Conservation (phyloP, 306 rosid species). For the Vigna unguiculata region DNA sequence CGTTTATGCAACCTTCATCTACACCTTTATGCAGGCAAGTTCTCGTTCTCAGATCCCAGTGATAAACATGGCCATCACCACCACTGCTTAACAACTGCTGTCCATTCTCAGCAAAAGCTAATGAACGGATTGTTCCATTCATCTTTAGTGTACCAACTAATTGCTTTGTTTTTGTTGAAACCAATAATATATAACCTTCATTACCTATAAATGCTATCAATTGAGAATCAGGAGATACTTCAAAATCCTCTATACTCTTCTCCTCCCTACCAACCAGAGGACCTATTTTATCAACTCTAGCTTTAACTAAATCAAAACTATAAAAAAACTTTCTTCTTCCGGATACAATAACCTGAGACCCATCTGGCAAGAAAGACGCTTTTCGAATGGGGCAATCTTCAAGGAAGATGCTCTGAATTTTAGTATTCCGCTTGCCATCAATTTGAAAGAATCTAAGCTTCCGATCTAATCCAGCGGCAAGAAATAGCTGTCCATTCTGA, state of each 20-base stretch:
- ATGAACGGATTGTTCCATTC: conserved; percentile 84
- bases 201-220: conserved; percentile 86
- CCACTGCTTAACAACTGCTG: conserved; percentile 76
- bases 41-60: conserved; percentile 92
- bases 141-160: conserved; percentile 85
- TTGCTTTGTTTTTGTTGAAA: conserved; percentile 84
- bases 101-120: conserved; percentile 84
- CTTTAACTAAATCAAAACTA: conserved; percentile 81
- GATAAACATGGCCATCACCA: conserved; percentile 91
- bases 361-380: conserved; percentile 89
- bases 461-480: conserved; percentile 81
- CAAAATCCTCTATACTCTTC: conserved; percentile 88
- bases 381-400: conserved; percentile 80
- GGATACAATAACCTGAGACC: conserved; percentile 82
- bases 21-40: conserved; percentile 70
- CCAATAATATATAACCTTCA: conserved; percentile 92
- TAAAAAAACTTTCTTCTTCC: conserved; percentile 91
- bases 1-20: conserved; percentile 46
- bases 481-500: conserved; percentile 81
- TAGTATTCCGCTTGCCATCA: conserved; percentile 88
- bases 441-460: conserved; percentile 84
- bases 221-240: conserved; percentile 87
- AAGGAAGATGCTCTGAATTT: conserved; percentile 82
- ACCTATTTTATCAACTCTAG: conserved; percentile 76
- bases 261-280: conserved; percentile 96